Base-by-base conservation (phyloP, 1,139 yeast genomes). In the Sugiyamaella xylanicola region DNA sequence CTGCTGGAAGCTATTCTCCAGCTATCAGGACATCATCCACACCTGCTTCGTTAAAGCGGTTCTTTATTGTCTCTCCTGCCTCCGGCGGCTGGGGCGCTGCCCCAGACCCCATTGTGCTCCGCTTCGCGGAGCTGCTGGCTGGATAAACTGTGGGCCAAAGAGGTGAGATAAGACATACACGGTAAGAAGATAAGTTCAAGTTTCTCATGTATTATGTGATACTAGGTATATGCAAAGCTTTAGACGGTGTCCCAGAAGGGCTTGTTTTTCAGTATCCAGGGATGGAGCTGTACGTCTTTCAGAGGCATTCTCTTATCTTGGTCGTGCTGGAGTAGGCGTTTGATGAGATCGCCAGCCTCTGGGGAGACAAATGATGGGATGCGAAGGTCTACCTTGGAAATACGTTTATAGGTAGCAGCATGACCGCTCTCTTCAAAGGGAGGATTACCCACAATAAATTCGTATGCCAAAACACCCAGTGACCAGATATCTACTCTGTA, bases 401-500 rank as follows among this genome's bases (percentile, higher is more conserved):
- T 93, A 59, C 95, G 77, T 65, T 83, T 83, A 67, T 87, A 89
- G 0, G 98, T 93, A 21, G 86, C 82, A 56, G 85, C 82, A 48
- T 84, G 79, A 55, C 83, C 86, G 27, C 80, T 80, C 65, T 87
- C 95, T 68, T 92, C 98, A 70, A 93, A 93, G 0, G 99, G 80
- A 0, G 99, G 97, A 50, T 80, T 79, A 0, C 98, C 99, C 1
- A 87, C 93, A 2, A 93, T 74, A 56, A 93, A 80, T 69, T 93
- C 99, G 67, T 87, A 93, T 59, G 92, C 81, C 45, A 93, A 72
- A 1, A 93, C 84, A 0, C 99, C 99, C 55, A 93, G 74, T 0
- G 98, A 90, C 99, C 99, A 93, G 11, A 87, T 80, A 68, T 93
- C 99, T 0, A 90, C 97, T 47, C 79, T 77, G 56, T 78, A 79